Percentiles rank a stretch among this genome's conserved stretches.
Conservation (phyloP, 805 yeast genomes). For the Candida patagonica region DNA sequence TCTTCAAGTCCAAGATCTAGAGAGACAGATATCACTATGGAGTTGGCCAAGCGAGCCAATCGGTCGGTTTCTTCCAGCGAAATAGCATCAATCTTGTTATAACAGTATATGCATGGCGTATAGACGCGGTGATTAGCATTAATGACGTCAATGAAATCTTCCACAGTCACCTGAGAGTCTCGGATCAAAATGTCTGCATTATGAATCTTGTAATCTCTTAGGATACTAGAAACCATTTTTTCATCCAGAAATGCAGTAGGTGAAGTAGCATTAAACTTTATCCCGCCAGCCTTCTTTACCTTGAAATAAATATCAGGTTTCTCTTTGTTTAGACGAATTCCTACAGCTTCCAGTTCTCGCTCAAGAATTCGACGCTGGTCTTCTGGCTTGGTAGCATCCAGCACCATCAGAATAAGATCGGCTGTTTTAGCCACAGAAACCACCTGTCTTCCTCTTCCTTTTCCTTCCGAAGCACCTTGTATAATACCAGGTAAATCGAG, state of each 20-base stretch:
- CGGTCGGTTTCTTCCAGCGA: slow-evolving; percentile 90
- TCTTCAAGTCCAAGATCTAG: slow-evolving; percentile 79
- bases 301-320: slow-evolving; percentile 75
- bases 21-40: slow-evolving; percentile 91
- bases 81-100: slow-evolving; percentile 92
- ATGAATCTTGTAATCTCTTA: slow-evolving; percentile 82
- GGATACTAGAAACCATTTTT: slow-evolving; percentile 61
- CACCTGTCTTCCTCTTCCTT: slow-evolving; percentile 96
- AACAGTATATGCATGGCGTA: slow-evolving; percentile 85
- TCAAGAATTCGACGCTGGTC: slow-evolving; percentile 84
- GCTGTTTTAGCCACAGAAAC: slow-evolving; percentile 94
- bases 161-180: slow-evolving; percentile 83
- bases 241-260: slow-evolving; percentile 81
- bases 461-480: slow-evolving; percentile 93
- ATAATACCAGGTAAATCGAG: slow-evolving; percentile 98
- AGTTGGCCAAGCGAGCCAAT: slow-evolving; percentile 84
- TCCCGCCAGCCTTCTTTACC: slow-evolving; percentile 83
- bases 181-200: slow-evolving; percentile 89
- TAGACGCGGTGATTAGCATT: slow-evolving; percentile 83
- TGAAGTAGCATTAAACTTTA: slow-evolving; percentile 67
- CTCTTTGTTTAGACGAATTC: slow-evolving; percentile 75
- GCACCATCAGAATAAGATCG: slow-evolving; percentile 82
- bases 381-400: slow-evolving; percentile 90
- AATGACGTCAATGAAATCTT: slow-evolving; percentile 85
- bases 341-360: slow-evolving; percentile 85